Conservation (phyloP, 192 early-diverging fungal genomes). For the Coemansia sp. region DNA sequence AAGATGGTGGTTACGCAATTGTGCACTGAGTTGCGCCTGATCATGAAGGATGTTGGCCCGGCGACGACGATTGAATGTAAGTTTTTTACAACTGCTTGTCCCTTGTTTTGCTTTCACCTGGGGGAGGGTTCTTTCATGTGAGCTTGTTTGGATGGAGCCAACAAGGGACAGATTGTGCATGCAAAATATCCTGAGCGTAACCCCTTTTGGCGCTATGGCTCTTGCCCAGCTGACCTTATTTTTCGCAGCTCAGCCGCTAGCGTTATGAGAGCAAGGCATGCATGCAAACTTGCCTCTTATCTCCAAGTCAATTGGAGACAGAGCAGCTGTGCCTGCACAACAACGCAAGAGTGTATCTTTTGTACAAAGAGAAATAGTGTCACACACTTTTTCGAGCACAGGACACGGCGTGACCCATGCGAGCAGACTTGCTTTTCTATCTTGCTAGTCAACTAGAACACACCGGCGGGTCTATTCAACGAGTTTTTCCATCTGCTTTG, state of each 20-base stretch:
- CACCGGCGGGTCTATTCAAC: background rate
- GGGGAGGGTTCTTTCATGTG: background rate
- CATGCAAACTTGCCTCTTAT: background rate
- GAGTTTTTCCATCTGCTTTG: background rate
- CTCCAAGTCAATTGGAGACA: constrained; percentile 1
- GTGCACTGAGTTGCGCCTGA: constrained; percentile 69
- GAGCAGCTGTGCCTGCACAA: background rate
- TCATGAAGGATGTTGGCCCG: constrained; percentile 75
- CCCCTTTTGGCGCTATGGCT: background rate
- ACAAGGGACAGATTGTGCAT: background rate
- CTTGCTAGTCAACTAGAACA: background rate
- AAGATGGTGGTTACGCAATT: constrained; percentile 79
- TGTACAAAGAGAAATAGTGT: background rate
- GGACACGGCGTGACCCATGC: background rate
- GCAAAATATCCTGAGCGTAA: constrained; percentile 1
- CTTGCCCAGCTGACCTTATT: background rate
- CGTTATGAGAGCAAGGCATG: background rate
- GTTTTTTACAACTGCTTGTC: constrained; percentile 12
- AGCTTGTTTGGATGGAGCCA: background rate
- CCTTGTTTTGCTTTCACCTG: background rate
- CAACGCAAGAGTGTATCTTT: background rate
- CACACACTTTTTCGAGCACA: background rate
- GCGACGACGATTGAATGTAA: constrained; percentile 54
- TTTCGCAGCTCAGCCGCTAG: background rate
- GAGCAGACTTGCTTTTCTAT: background rate